phyloP scores from a whole-genome alignment of 2,329 filamentous ascomycete genomes.

The Beauveria sp. region DNA sequence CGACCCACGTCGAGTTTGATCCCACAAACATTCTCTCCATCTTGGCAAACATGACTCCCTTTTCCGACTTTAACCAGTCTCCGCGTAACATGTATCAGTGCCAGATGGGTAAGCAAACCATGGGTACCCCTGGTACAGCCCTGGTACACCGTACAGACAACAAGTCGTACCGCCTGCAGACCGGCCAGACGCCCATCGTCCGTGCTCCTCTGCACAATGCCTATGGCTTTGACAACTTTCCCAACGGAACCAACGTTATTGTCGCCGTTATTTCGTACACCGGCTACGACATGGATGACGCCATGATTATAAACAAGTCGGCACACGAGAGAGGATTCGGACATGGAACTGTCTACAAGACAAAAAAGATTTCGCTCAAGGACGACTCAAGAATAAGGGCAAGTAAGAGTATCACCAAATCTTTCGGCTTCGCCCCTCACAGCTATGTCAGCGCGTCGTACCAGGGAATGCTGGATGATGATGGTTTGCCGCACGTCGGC shows the following conservation, averaged over 20 bases:
- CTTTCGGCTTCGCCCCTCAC: constrained; percentile 85
- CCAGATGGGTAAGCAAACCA: constrained; percentile 99
- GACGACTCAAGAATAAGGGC: constrained; percentile 65
- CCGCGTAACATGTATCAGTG: constrained; percentile 99
- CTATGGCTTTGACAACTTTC: constrained; percentile 96
- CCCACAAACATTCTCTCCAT: constrained; percentile 97
- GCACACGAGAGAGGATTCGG: constrained; percentile 93
- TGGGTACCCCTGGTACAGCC: constrained; percentile 90
- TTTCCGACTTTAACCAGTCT: constrained; percentile 98
- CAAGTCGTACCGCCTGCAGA: constrained; percentile 91
- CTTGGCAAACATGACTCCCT: constrained; percentile 96
- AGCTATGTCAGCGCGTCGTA: constrained; percentile 63
- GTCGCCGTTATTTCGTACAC: constrained; percentile 98
- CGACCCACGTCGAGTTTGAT: constrained; percentile 88
- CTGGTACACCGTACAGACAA: constrained; percentile 87
- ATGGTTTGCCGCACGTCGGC: constrained; percentile 79
- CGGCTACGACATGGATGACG: constrained; percentile 99
- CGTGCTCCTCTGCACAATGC: constrained; percentile 88
- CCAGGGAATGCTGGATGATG: constrained; percentile 70
- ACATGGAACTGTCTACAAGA: constrained; percentile 95
- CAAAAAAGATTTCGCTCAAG: constrained; percentile 80
- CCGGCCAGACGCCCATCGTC: constrained; percentile 90
- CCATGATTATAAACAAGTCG: constrained; percentile 98
- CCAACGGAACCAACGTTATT: constrained; percentile 89
- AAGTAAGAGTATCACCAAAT: constrained; percentile 63